Evolutionary conservation across 139 green algal genomes (phyloP), one percentile per base, ranked within the genome.

Genomic region (Micractinium conductrix): DNA sequence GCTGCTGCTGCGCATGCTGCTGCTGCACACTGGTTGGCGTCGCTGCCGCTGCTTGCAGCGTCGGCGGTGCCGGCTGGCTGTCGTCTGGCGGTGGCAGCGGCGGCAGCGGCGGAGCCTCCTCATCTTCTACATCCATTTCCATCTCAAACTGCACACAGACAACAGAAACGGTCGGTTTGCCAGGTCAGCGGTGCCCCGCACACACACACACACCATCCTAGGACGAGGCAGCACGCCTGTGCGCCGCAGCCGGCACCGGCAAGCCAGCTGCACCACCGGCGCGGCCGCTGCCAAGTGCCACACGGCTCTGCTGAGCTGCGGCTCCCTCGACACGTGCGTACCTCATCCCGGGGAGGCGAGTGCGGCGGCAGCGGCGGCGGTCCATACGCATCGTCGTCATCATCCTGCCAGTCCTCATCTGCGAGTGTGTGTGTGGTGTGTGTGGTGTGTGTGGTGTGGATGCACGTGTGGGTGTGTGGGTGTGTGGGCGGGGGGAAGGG

Each of bases 331-430:
- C 40, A 26, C 28, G 33, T 4, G 24, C 58, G 1, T 71, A 55
- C 55, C 63, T 75, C 62, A 35, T 84, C 79, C 21, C 78, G 62
- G 5, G 63, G 62, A 4, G 79, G 79, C n/a, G 79, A 84, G 79
- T 75, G 79, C 22, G 79, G 79, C 42, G 79, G 79, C 43, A 84
- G 79, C 63, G 79, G 79, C 62, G 79, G 79, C 30, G 79, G 79
- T 21, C 79, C 79, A 45, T 68, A 68, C 6, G 45, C 40, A 2
- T 84, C 79, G 16, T 82, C 58, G 24, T 82, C 53, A 8, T 81
- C 74, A 22, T 35, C n/a, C 7, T 6, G 33, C 45, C 45, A 65
- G 40, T 33, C 45, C 53, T 62, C 53, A 62, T 19, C 53, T 62
- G 53, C 53, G 26, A n/a, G n/a, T n/a, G n/a, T n/a, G n/a, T n/a